These are phyloP conservation scores for Gracilaria gracilis DNA, from an alignment of 23 red algal species.

Conservation along the genomic window DNA sequence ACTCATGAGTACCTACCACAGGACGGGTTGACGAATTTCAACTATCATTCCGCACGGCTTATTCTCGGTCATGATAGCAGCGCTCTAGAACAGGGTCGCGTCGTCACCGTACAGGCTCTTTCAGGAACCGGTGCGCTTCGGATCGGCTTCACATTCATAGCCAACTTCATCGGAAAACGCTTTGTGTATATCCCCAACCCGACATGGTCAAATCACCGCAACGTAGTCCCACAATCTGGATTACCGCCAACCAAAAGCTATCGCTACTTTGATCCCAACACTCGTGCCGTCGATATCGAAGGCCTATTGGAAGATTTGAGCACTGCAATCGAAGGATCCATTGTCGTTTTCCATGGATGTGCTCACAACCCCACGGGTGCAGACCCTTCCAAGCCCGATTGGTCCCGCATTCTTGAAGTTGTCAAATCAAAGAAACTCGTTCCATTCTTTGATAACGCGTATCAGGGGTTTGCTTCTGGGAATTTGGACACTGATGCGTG, in stretches of 20 bases:
- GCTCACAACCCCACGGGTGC: constrained; percentile 99
- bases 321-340: constrained; percentile 56
- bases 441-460: constrained; percentile 97
- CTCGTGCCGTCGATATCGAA: constrained; percentile 76
- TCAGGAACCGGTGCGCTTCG: constrained; percentile 91
- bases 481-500: constrained; percentile 74
- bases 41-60: constrained; percentile 66
- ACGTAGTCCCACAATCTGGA: constrained; percentile 78
- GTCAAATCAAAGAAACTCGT: constrained; percentile 52
- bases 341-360: constrained; percentile 98
- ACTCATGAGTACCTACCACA: constrained; percentile 96
- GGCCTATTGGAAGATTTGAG: constrained; percentile 83
- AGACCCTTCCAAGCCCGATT: constrained; percentile 73
- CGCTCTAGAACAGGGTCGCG: constrained; percentile 73
- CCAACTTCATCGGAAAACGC: constrained; percentile 50
- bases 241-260: constrained; percentile 63
- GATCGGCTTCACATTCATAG: constrained; percentile 80
- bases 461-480: constrained; percentile 98
- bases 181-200: constrained; percentile 84
- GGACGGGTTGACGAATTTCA: constrained; percentile 81
- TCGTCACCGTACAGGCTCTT: constrained; percentile 91
- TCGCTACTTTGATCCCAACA: constrained; percentile 83
- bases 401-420: constrained; percentile 75
- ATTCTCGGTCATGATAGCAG: constrained; percentile 71
- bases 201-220: constrained; percentile 93